phyloP scores from a whole-genome alignment of 768 basidiomycete genomes.

The Trametopsis cervina region DNA sequence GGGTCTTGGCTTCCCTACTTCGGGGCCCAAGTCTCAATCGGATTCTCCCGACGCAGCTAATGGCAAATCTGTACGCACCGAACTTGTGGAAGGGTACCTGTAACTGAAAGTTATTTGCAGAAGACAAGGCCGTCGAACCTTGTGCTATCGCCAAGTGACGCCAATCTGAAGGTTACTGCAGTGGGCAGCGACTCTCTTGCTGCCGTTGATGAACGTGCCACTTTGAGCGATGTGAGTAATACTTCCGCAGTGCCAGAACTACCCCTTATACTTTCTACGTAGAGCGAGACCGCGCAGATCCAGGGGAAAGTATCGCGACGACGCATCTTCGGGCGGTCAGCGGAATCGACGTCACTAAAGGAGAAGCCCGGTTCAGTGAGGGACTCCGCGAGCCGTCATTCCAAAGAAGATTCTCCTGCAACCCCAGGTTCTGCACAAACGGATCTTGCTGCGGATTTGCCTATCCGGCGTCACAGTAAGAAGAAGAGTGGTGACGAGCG shows the following conservation, averaged over 20 bases:
- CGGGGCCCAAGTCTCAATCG: slow-evolving; percentile 2
- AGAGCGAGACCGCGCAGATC: slow-evolving; percentile 46
- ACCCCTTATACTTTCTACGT: slow-evolving; percentile 1
- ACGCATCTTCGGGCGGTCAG: slow-evolving; percentile 56
- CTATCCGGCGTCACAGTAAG: slow-evolving; percentile 32
- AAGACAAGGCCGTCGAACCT: slow-evolving; percentile 47
- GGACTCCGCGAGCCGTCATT: slow-evolving; percentile 21
- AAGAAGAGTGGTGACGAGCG: slow-evolving; percentile 48
- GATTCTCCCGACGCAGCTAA: background rate
- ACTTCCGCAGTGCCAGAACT: no score
- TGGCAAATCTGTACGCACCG: background rate
- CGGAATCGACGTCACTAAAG: slow-evolving; percentile 28
- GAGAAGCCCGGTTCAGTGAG: slow-evolving; percentile 23
- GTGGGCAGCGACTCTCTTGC: slow-evolving; percentile 24
- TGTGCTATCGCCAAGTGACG: slow-evolving; percentile 55
- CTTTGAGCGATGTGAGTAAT: slow-evolving; percentile 60
- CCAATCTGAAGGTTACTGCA: slow-evolving; percentile 41
- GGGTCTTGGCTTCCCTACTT: slow-evolving; percentile 23
- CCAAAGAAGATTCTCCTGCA: slow-evolving; percentile 22
- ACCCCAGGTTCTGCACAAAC: slow-evolving; percentile 14
- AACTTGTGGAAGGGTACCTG: slow-evolving; percentile 12
- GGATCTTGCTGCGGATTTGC: slow-evolving; percentile 10
- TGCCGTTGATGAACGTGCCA: slow-evolving; percentile 46
- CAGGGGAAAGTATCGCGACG: slow-evolving; percentile 37
- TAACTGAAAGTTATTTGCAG: slow-evolving; percentile 16